phyloP scores from a whole-genome alignment of 441 rosid genomes.

The Eutrema salsugineum region DNA sequence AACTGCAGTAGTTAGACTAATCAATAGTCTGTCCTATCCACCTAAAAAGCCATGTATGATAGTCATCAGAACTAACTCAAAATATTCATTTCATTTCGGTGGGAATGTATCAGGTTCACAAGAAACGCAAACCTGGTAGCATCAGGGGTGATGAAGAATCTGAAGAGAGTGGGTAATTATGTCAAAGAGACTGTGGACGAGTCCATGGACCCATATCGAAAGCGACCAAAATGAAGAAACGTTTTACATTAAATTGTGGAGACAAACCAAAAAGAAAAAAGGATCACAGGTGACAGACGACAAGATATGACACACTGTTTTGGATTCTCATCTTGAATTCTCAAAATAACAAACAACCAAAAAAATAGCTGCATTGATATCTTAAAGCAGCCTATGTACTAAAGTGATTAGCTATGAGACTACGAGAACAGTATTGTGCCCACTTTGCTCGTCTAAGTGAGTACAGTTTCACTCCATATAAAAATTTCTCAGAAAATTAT shows the following conservation, averaged over 20 bases:
- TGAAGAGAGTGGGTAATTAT: conserved; percentile 62
- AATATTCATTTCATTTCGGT: not conserved
- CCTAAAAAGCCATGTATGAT: not conserved
- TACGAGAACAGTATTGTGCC: not conserved
- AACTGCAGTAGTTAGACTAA: conserved; percentile 1
- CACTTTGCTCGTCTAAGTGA: not conserved
- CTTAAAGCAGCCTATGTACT: not conserved
- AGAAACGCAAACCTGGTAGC: conserved; percentile 76
- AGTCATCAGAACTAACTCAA: conserved; percentile 2
- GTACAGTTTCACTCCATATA: not conserved
- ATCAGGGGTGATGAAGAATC: conserved; percentile 68
- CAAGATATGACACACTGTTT: conserved; percentile 6
- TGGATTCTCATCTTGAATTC: not conserved
- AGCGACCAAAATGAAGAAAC: conserved; percentile 55
- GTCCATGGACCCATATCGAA: conserved; percentile 52
- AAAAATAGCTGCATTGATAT: not conserved
- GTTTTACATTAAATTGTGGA: not conserved
- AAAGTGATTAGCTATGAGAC: conserved; percentile 7
- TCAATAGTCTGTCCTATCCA: not conserved
- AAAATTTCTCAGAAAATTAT: not conserved
- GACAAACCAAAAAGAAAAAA: not conserved
- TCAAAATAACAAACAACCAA: not conserved
- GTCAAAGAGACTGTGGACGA: conserved; percentile 66
- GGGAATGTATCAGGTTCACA: conserved; percentile 50
- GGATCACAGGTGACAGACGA: conserved; percentile 14